Conservation (phyloP, 306 rosid species). For the Prunus salicina region DNA sequence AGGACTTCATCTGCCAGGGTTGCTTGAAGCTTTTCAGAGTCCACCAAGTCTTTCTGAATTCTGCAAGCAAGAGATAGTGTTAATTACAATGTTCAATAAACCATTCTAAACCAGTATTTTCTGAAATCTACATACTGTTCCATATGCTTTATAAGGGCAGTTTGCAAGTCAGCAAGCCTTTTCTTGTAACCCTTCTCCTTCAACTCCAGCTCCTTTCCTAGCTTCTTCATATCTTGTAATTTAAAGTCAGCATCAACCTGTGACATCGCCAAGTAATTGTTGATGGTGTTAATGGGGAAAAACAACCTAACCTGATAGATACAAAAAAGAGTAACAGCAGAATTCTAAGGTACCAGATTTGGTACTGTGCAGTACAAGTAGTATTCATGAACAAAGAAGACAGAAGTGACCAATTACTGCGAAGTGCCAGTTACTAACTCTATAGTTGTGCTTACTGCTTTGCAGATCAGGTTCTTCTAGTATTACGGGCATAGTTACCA, state of each 20-base stretch:
- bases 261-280: constrained; percentile 11
- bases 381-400: not conserved
- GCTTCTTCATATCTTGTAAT: constrained; percentile 82
- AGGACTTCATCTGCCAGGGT: constrained; percentile 56
- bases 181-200: constrained; percentile 73
- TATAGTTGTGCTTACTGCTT: not conserved
- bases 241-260: constrained; percentile 89
- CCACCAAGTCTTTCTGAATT: constrained; percentile 80
- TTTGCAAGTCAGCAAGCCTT: constrained; percentile 73
- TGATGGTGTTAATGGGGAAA: not conserved
- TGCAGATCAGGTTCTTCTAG: not conserved
- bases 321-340: not conserved
- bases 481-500: not conserved
- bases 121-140: constrained; percentile 68
- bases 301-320: not conserved
- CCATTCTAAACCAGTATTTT: constrained; percentile 14
- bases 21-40: constrained; percentile 74
- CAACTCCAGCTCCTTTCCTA: constrained; percentile 65
- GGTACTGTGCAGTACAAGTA: not conserved
- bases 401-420: not conserved
- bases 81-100: not conserved
- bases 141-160: constrained; percentile 68
- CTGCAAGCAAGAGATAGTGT: constrained; percentile 35
- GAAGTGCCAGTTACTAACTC: not conserved
- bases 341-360: not conserved